phyloP scores from a whole-genome alignment of 176 grass and related monocot species.

The Bothriochloa decipiens region DNA sequence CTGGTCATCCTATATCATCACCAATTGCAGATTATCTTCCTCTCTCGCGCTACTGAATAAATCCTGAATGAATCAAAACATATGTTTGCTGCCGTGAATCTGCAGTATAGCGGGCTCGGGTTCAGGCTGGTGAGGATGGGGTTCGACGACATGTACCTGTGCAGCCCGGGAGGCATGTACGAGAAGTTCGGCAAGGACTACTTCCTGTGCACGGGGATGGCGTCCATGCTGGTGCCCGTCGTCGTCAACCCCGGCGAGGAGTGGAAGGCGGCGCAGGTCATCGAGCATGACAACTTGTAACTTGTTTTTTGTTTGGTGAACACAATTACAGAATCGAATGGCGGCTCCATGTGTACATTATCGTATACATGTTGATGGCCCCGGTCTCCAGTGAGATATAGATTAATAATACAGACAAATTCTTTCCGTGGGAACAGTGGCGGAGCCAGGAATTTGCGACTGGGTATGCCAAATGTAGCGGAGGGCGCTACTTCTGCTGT shows the following conservation, averaged over 20 bases:
- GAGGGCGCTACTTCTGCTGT: too few relatives aligned
- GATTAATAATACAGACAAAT: not conserved
- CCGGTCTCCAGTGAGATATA: not conserved
- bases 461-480: too few relatives aligned
- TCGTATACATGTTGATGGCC: not conserved
- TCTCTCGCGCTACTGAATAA: not conserved
- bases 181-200: slow-evolving; percentile 66
- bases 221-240: slow-evolving; percentile 85
- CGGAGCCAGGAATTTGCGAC: too few relatives aligned
- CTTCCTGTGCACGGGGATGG: slow-evolving; percentile 82
- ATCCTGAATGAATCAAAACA: not conserved
- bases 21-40: not conserved
- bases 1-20: not conserved
- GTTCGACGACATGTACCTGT: slow-evolving; percentile 79
- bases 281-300: slow-evolving; percentile 98
- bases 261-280: slow-evolving; percentile 88
- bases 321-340: not conserved
- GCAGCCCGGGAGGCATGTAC: slow-evolving; percentile 68
- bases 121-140: slow-evolving; percentile 94
- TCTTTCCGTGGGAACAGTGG: not conserved
- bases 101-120: slow-evolving; percentile 79
- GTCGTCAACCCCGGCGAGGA: slow-evolving; percentile 70
- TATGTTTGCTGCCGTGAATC: not conserved
- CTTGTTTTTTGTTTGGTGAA: not conserved
- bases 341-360: slow-evolving; percentile 21